A percentile compares a stretch with the other conserved stretches of the same genome.
Conservation (phyloP, 345 rosid species). For the Mangifera indica region DNA sequence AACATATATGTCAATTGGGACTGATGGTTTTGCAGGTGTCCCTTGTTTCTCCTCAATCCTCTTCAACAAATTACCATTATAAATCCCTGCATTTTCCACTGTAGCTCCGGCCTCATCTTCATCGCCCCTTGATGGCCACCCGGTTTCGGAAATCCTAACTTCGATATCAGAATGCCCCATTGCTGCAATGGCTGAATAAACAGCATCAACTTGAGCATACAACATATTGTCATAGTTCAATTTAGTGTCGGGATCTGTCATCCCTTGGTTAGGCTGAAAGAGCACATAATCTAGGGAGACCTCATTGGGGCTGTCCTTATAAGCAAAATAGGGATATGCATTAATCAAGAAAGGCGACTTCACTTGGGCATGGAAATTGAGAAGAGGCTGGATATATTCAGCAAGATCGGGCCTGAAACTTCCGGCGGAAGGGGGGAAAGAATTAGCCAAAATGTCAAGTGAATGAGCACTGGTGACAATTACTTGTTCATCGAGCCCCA, state of each 20-base stretch:
- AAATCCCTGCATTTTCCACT: constrained; percentile 66
- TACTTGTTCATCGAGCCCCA: constrained; percentile 71
- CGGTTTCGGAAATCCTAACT: constrained; percentile 85
- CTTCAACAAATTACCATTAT: constrained; percentile 63
- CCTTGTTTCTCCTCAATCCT: constrained; percentile 53
- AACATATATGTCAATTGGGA: constrained; percentile 63
- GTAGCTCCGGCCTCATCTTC: constrained; percentile 71
- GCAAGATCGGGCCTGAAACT: constrained; percentile 57
- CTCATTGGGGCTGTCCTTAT: constrained; percentile 56
- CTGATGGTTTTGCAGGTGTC: constrained; percentile 77
- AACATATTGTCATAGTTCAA: constrained; percentile 86
- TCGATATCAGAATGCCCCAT: constrained; percentile 66
- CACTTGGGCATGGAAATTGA: constrained; percentile 62
- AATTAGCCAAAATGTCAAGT: constrained; percentile 43
- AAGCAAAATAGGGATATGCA: constrained; percentile 86
- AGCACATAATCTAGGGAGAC: constrained; percentile 66
- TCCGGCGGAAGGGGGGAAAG: constrained; percentile 81
- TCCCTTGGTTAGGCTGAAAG: constrained; percentile 77
- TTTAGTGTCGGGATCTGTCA: constrained; percentile 54
- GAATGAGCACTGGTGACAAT: constrained; percentile 73
- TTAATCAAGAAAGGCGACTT: constrained; percentile 78
- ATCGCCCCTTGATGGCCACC: constrained; percentile 96
- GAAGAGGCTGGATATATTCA: constrained; percentile 47
- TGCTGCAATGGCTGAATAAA: constrained; percentile 70
- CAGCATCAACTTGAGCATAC: constrained; percentile 92